Conservation (phyloP, 169 alveolate genomes). For the Plasmodium vivax region DNA sequence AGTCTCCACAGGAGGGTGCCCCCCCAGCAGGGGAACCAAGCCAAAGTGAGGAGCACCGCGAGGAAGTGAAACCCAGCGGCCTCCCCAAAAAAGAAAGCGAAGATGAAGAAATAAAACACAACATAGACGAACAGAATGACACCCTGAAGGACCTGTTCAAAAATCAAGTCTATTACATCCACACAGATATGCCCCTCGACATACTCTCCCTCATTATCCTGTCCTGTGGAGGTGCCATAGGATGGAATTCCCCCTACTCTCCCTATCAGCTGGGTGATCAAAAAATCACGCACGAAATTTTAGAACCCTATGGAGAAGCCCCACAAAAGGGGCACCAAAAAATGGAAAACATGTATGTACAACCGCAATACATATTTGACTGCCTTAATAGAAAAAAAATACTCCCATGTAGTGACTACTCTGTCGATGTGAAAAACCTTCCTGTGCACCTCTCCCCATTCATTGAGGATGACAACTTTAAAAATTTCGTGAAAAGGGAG, state of each 20-base stretch:
- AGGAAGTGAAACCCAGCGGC: too few relatives aligned
- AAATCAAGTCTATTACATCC: constrained; percentile 47
- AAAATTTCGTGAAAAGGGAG: constrained; percentile 58
- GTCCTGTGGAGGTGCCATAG: constrained; percentile 43
- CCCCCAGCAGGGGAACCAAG: neutral
- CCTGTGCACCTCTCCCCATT: constrained; percentile 98
- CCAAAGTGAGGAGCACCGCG: neutral
- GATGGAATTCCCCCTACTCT: constrained; percentile 24
- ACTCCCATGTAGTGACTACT: constrained; percentile 91
- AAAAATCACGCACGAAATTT: constrained; percentile 48
- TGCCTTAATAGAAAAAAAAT: constrained; percentile 89
- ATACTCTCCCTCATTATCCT: constrained; percentile 31
- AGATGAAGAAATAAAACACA: neutral
- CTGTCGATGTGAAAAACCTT: constrained; percentile 89
- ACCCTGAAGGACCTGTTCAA: constrained; percentile 17
- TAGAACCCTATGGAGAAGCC: constrained; percentile 74
- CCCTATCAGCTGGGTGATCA: neutral
- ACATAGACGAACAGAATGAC: constrained; percentile 4
- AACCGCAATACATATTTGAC: constrained; percentile 97
- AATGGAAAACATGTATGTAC: constrained; percentile 81
- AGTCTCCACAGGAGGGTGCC: neutral
- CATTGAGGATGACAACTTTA: constrained; percentile 71
- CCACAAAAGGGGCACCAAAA: constrained; percentile 76
- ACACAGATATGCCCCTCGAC: constrained; percentile 51
- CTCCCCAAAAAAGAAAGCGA: neutral